Percentiles rank a stretch among this genome's conserved stretches.
Conservation (phyloP, 2,329 filamentous ascomycete species). For the Nemania sp. region DNA sequence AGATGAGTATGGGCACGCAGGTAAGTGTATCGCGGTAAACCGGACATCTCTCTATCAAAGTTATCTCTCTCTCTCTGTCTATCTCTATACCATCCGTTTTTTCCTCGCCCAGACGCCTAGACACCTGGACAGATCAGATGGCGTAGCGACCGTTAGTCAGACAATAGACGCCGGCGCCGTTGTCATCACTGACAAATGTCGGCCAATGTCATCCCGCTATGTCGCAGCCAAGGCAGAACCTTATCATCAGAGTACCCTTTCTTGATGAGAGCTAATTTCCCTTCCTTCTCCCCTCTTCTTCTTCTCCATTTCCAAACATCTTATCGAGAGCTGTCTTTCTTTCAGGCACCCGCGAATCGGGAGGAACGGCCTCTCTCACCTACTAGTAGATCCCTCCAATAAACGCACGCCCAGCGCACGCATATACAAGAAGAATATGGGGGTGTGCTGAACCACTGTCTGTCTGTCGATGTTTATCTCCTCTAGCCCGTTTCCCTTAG, state of each 20-base stretch:
- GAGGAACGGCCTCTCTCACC: too few relatives aligned
- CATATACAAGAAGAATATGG: too few relatives aligned
- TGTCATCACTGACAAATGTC: not conserved
- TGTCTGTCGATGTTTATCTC: not conserved
- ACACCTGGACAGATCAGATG: too few relatives aligned
- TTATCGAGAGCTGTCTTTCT: not conserved
- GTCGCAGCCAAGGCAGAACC: not conserved
- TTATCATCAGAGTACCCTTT: not conserved
- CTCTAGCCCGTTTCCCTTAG: not conserved
- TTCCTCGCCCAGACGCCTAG: too few relatives aligned
- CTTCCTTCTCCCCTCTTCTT: too few relatives aligned
- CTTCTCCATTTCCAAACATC: not conserved
- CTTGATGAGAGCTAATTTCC: too few relatives aligned
- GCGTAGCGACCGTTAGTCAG: not conserved
- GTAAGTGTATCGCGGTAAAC: not conserved
- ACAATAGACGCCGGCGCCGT: not conserved
- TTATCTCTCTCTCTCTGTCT: too few relatives aligned
- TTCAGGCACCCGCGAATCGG: not conserved
- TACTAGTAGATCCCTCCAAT: too few relatives aligned
- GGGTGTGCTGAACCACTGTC: not conserved
- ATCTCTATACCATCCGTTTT: too few relatives aligned
- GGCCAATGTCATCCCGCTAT: not conserved
- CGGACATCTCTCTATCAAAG: not conserved
- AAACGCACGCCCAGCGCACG: not conserved
- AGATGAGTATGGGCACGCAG: not conserved